These are phyloP conservation scores for Trichoderma oligosporum DNA, from an alignment of 2,329 filamentous ascomycete genomes.

Conservation along the genomic window DNA sequence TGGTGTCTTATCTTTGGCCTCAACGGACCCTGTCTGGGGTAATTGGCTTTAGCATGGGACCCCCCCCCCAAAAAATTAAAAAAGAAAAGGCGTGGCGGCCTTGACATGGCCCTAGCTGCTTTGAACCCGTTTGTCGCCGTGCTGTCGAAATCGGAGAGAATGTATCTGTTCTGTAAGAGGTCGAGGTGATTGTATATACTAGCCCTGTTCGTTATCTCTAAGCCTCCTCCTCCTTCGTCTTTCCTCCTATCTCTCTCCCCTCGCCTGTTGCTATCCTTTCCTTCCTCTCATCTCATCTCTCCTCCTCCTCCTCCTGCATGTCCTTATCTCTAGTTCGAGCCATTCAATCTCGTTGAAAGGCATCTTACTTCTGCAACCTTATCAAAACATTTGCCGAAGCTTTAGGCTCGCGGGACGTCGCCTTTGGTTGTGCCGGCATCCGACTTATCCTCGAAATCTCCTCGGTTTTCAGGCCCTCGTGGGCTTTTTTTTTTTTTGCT, in stretches of 20 bases:
- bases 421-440: conserved; percentile 17
- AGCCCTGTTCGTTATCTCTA: conserved; percentile 16
- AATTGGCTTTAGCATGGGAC: conserved; percentile 11
- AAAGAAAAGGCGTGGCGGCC: conserved; percentile 12
- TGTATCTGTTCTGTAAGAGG: not conserved
- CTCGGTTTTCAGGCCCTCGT: conserved; percentile 13
- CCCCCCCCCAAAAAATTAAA: not conserved
- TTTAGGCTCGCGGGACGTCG: conserved; percentile 16
- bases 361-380: conserved; percentile 19
- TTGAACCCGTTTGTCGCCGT: conserved; percentile 13
- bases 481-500: no score
- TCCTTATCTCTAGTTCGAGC: conserved; percentile 13
- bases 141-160: conserved; percentile 13
- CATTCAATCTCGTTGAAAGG: conserved; percentile 2
- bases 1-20: conserved; percentile 20
- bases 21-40: conserved; percentile 14
- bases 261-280: conserved; percentile 1
- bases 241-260: conserved; percentile 4
- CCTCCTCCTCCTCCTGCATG: conserved; percentile 12
- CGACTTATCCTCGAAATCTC: not conserved
- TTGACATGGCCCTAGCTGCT: not conserved
- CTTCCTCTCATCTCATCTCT: conserved; percentile 6
- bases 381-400: conserved; percentile 6
- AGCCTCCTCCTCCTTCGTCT: conserved; percentile 10
- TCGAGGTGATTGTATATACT: conserved; percentile 1